Conservation (phyloP, 305 asterid genomes). For the Solanum hybrid region DNA sequence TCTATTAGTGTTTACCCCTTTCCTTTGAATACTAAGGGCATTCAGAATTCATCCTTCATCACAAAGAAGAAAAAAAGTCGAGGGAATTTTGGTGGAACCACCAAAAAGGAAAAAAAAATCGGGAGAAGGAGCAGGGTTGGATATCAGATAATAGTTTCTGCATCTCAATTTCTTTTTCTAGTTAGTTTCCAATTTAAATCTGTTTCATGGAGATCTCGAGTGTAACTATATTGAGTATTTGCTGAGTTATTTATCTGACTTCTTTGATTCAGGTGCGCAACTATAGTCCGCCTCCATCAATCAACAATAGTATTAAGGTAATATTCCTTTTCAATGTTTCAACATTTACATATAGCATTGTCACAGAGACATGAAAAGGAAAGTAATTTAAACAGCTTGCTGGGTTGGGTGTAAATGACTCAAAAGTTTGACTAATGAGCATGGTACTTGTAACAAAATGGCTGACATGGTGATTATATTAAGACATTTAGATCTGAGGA, state of each 20-base stretch:
- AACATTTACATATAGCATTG: not conserved
- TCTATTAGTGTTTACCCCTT: not conserved
- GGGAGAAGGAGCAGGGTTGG: not conserved
- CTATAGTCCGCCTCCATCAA: conserved; percentile 55
- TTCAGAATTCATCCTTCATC: not conserved
- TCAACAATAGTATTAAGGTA: conserved; percentile 93
- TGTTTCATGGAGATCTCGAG: not conserved
- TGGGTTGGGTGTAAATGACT: not conserved
- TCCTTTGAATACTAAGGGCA: not conserved
- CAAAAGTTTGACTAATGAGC: not conserved
- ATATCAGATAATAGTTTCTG: not conserved
- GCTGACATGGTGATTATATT: not conserved
- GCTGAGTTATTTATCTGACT: not conserved
- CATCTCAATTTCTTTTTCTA: not conserved
- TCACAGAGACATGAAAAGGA: not conserved
- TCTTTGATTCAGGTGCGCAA: conserved; percentile 61
- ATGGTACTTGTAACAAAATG: not conserved
- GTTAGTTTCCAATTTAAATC: not conserved
- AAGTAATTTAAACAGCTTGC: not conserved
- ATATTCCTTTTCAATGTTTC: conserved; percentile 3
- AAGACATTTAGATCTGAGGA: not conserved
- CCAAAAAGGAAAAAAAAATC: not conserved
- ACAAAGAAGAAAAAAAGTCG: not conserved
- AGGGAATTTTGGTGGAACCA: not conserved
- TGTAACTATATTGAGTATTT: not conserved